phyloP scores from a whole-genome alignment of 1,284 basidiomycete species.

The Coniferiporia sulphurascens region DNA sequence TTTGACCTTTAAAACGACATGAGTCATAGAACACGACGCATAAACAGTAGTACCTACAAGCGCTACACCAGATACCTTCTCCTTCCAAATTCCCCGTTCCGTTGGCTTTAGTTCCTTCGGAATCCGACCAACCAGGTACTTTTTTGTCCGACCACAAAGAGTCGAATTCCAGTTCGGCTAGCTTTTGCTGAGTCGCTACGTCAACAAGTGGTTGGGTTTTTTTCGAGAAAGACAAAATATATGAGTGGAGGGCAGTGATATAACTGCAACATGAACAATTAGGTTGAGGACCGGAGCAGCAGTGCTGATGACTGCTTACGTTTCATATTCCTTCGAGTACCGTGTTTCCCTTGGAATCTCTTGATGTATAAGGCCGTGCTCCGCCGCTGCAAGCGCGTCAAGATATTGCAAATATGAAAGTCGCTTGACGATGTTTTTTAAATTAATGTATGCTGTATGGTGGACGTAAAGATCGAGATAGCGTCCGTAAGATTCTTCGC shows the following conservation, averaged over 20 bases:
- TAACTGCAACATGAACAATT: conserved; percentile 47
- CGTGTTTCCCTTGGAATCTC: conserved; percentile 74
- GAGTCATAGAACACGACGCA: conserved; percentile 10
- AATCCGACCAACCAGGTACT: conserved; percentile 74
- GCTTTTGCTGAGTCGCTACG: conserved; percentile 62
- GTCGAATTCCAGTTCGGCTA: conserved; percentile 69
- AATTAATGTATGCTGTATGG: conserved; percentile 87
- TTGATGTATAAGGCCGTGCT: conserved; percentile 55
- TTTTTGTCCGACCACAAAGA: conserved; percentile 76
- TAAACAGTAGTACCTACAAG: conserved; percentile 62
- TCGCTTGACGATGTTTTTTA: conserved; percentile 76
- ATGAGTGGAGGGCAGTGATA: conserved; percentile 76
- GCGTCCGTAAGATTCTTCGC: conserved; percentile 93
- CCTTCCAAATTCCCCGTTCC: conserved; percentile 35
- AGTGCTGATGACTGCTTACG: conserved; percentile 41
- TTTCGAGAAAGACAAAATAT: conserved; percentile 83
- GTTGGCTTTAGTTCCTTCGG: conserved; percentile 32
- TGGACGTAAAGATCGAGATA: conserved; percentile 91
- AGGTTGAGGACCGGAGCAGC: not conserved
- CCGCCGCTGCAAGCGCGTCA: conserved; percentile 66
- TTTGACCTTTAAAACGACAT: conserved; percentile 62
- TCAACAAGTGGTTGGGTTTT: conserved; percentile 88
- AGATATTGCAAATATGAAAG: conserved; percentile 91
- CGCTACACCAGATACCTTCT: conserved; percentile 90
- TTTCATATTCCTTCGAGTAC: conserved; percentile 72